These are phyloP conservation scores for Graphilbum sp. DNA, from an alignment of 2,329 filamentous ascomycete species.

Conservation along the genomic window DNA sequence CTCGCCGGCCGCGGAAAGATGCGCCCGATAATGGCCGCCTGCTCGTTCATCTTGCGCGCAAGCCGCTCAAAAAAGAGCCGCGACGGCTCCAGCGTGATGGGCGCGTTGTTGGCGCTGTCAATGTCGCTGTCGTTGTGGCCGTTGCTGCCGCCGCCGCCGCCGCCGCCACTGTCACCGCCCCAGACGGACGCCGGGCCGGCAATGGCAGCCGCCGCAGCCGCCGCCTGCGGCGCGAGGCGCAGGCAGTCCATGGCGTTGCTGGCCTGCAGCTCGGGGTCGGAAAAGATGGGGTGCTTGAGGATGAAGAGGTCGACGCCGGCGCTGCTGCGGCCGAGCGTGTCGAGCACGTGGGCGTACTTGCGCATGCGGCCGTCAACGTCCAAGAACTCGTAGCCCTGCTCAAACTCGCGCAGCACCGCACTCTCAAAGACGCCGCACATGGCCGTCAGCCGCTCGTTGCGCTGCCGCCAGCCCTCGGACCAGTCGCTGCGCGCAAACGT, in stretches of 20 bases:
- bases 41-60: constrained; percentile 63
- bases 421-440: constrained; percentile 80
- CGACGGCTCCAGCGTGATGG: constrained; percentile 63
- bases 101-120: constrained; percentile 29
- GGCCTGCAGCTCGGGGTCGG: constrained; percentile 52
- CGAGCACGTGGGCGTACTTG: constrained; percentile 74
- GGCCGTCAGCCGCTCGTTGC: constrained; percentile 54
- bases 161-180: not conserved
- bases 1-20: constrained; percentile 60
- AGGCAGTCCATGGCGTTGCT: constrained; percentile 64
- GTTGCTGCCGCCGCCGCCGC: not conserved
- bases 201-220: not conserved
- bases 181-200: not conserved
- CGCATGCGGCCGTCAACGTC: constrained; percentile 83
- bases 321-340: constrained; percentile 63
- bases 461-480: constrained; percentile 52
- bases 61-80: constrained; percentile 65
- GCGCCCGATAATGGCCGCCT: constrained; percentile 59
- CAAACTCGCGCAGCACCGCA: constrained; percentile 79
- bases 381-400: constrained; percentile 76
- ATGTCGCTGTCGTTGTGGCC: too few relatives aligned
- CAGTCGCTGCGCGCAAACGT: constrained; percentile 70
- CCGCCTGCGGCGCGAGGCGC: constrained; percentile 33
- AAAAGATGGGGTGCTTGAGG: constrained; percentile 73
- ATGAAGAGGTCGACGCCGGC: constrained; percentile 74